Percentiles rank a stretch among this genome's conserved stretches.
These are phyloP conservation scores for Capsella rubella DNA, from an alignment of 441 rosid species.

Conservation along the genomic window DNA sequence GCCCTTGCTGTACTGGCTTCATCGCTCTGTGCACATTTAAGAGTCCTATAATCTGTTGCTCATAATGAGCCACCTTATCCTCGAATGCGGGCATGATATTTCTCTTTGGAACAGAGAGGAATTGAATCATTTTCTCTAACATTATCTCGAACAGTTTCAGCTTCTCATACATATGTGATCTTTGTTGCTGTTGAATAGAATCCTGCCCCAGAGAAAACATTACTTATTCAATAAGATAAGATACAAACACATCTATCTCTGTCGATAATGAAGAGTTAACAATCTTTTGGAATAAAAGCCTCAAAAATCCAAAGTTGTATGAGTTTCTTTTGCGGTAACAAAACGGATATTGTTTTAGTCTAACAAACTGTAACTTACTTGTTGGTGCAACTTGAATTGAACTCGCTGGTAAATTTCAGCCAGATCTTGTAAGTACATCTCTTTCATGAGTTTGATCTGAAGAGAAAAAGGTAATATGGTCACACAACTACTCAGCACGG, in stretches of 20 bases:
- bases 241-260: constrained; percentile 20
- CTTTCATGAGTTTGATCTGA: constrained; percentile 86
- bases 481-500: constrained; percentile 27
- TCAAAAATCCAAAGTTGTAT: too few relatives aligned
- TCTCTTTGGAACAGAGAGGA: constrained; percentile 65
- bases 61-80: constrained; percentile 75
- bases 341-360: too few relatives aligned
- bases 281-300: neutral
- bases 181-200: constrained; percentile 74
- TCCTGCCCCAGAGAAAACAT: constrained; percentile 55
- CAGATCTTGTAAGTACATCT: constrained; percentile 72
- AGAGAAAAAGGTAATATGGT: constrained; percentile 30
- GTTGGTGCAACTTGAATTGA: constrained; percentile 62
- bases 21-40: constrained; percentile 65
- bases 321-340: too few relatives aligned
- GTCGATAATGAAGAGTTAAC: neutral
- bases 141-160: constrained; percentile 60
- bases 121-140: constrained; percentile 70
- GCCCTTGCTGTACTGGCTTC: constrained; percentile 72
- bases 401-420: constrained; percentile 85
- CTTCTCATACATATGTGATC: constrained; percentile 79
- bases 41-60: constrained; percentile 77
- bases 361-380: constrained; percentile 50
- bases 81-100: constrained; percentile 53
- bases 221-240: constrained; percentile 19